Conservation (phyloP, 2,329 filamentous ascomycete species). For the Amauroascus verrucosus region DNA sequence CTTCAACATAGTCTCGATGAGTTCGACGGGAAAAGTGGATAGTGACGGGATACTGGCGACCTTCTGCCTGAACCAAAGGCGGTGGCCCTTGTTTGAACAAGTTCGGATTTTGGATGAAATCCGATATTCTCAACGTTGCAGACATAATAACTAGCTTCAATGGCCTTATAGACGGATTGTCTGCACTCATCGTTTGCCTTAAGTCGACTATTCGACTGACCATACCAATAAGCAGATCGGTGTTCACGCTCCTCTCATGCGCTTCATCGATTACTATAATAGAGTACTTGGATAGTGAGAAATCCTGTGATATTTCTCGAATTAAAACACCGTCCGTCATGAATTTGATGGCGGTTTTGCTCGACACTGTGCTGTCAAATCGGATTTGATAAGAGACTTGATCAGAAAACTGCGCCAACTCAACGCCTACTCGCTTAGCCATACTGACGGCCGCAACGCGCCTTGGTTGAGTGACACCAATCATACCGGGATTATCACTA, state of each 20-base stretch:
- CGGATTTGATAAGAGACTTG: slow-evolving; percentile 88
- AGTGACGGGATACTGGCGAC: slow-evolving; percentile 81
- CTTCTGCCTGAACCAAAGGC: slow-evolving; percentile 79
- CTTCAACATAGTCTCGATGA: slow-evolving; percentile 77
- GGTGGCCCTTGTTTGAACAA: slow-evolving; percentile 66
- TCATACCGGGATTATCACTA: slow-evolving; percentile 77
- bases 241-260: slow-evolving; percentile 94
- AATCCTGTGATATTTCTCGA: slow-evolving; percentile 81
- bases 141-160: slow-evolving; percentile 98
- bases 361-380: slow-evolving; percentile 73
- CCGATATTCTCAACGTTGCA: slow-evolving; percentile 79
- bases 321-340: slow-evolving; percentile 97
- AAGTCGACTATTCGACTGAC: slow-evolving; percentile 84
- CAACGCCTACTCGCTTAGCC: slow-evolving; percentile 80
- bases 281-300: slow-evolving; percentile 80
- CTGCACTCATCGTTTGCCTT: slow-evolving; percentile 60
- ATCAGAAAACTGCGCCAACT: slow-evolving; percentile 66
- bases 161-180: slow-evolving; percentile 61
- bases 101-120: slow-evolving; percentile 73
- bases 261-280: slow-evolving; percentile 93
- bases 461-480: slow-evolving; percentile 88
- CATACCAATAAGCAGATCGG: slow-evolving; percentile 96
- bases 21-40: slow-evolving; percentile 80
- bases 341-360: slow-evolving; percentile 87
- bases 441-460: slow-evolving; percentile 95